Percentiles rank a stretch among this genome's conserved stretches.
Evolutionary conservation across 106 monocot genomes (phyloP).

Genomic region (Narthecium ossifragum): DNA sequence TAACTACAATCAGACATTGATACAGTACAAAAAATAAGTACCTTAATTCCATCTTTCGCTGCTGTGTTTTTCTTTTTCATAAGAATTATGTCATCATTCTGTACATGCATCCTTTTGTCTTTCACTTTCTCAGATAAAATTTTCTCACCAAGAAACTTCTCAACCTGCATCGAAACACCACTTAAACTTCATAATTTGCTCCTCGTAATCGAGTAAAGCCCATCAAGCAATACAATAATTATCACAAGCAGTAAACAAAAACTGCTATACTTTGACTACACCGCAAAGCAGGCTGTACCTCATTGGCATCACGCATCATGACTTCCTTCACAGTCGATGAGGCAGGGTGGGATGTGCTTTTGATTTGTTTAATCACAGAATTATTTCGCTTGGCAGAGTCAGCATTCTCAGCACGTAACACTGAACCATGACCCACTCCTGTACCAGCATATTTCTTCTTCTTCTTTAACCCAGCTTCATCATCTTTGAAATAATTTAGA

Average conservation of each 20-base stretch:
- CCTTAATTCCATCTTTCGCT: constrained; percentile 67
- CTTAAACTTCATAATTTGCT: constrained; percentile 1
- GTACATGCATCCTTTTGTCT: constrained; percentile 29
- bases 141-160: constrained; percentile 33
- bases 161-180: constrained; percentile 34
- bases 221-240: neutral
- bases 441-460: constrained; percentile 45
- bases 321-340: constrained; percentile 40
- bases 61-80: constrained; percentile 37
- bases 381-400: constrained; percentile 35
- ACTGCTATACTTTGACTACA: no score
- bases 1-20: no score
- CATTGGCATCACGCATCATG: constrained; percentile 28
- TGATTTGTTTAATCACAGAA: constrained; percentile 20
- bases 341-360: constrained; percentile 23
- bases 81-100: constrained; percentile 31
- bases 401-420: constrained; percentile 24
- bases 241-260: no score
- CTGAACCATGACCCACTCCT: constrained; percentile 11
- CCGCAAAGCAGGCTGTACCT: no score
- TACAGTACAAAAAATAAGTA: constrained; percentile 1
- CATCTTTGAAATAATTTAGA: no score
- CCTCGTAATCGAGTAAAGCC: no score
- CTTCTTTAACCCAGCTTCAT: constrained; percentile 51
- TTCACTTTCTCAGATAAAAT: constrained; percentile 31